Percentiles rank a stretch among this genome's conserved stretches.
Conservation (phyloP, 495 filamentous ascomycete genomes). For the Talaromyces borbonicus region DNA sequence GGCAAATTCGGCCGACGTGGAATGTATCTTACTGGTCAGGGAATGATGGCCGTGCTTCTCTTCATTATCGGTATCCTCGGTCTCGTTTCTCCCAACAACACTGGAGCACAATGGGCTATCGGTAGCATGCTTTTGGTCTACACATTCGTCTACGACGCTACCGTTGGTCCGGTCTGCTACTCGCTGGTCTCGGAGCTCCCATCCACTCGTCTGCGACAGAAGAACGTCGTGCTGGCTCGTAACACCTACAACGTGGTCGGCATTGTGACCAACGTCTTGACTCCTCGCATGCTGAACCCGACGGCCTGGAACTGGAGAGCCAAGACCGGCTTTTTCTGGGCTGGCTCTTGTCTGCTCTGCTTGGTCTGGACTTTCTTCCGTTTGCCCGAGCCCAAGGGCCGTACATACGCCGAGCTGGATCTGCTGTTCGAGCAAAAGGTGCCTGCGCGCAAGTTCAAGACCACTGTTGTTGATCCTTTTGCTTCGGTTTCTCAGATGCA, state of each 20-base stretch:
- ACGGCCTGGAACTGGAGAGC: constrained; percentile 52
- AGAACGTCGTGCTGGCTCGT: constrained; percentile 53
- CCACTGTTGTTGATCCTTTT: neutral
- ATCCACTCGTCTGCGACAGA: constrained; percentile 47
- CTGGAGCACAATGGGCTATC: constrained; percentile 35
- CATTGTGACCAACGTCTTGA: constrained; percentile 53
- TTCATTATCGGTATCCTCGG: constrained; percentile 51
- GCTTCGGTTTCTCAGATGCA: neutral
- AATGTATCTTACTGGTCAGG: constrained; percentile 42
- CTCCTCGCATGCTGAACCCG: constrained; percentile 59
- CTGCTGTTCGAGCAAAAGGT: constrained; percentile 29
- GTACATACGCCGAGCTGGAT: constrained; percentile 51
- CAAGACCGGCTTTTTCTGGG: constrained; percentile 61
- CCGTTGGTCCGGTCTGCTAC: constrained; percentile 52
- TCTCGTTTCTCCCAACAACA: constrained; percentile 26
- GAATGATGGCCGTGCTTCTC: constrained; percentile 36
- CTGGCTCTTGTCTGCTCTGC: constrained; percentile 35
- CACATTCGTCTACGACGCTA: constrained; percentile 46
- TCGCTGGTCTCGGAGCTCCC: constrained; percentile 52
- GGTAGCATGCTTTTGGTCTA: constrained; percentile 45
- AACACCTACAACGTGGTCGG: constrained; percentile 48
- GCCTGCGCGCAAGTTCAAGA: constrained; percentile 16
- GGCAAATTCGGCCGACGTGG: constrained; percentile 38
- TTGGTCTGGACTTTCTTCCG: constrained; percentile 41
- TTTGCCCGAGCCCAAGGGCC: constrained; percentile 50